These are phyloP conservation scores for Posidonia australis DNA, from an alignment of 106 monocot genomes.

Conservation along the genomic window DNA sequence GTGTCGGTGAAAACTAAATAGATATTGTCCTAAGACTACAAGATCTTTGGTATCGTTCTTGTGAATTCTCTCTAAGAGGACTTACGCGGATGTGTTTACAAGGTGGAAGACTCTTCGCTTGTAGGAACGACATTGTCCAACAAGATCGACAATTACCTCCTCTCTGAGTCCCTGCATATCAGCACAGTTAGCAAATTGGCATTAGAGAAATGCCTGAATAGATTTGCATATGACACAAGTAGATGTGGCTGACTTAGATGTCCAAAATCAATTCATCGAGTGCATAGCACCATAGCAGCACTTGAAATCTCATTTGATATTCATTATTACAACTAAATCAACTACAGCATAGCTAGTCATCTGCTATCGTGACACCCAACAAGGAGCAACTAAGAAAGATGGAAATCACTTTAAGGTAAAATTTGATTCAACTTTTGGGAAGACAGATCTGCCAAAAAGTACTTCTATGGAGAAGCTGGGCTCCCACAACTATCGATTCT, in stretches of 20 bases:
- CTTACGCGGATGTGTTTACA: conserved; percentile 27
- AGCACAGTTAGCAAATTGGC: neutral
- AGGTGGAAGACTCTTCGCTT: conserved; percentile 85
- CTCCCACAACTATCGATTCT: too few relatives aligned
- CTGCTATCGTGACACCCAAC: neutral
- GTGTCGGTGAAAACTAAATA: too few relatives aligned
- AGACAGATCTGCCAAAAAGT: too few relatives aligned
- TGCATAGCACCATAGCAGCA: neutral
- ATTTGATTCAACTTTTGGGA: too few relatives aligned
- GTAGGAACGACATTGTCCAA: conserved; percentile 63
- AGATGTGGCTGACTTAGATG: neutral
- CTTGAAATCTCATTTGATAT: neutral
- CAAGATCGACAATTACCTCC: conserved; percentile 87
- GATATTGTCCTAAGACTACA: too few relatives aligned
- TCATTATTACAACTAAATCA: too few relatives aligned
- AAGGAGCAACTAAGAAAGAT: neutral
- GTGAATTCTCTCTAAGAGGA: too few relatives aligned
- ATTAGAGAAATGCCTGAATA: neutral
- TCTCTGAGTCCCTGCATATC: conserved; percentile 57
- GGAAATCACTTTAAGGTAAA: neutral
- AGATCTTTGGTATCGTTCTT: too few relatives aligned
- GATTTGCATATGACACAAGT: too few relatives aligned
- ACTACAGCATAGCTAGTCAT: too few relatives aligned
- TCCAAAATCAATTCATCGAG: neutral
- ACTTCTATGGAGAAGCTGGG: too few relatives aligned